Evolutionary conservation across 352 stramenopile species (phyloP).

Genomic region (Phytophthora melonis): DNA sequence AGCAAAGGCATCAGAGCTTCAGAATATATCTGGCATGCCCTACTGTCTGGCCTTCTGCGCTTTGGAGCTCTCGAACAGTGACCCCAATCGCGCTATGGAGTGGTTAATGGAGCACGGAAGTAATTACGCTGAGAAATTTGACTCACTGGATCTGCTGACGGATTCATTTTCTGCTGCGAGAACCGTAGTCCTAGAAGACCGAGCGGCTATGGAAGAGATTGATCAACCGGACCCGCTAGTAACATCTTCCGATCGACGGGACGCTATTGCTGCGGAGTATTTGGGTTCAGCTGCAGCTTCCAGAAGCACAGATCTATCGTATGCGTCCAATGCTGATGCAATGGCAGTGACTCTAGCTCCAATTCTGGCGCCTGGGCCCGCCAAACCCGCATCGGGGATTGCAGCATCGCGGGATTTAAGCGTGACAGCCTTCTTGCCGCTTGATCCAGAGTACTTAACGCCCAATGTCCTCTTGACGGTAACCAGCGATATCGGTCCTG

Average conservation of each 20-base stretch:
- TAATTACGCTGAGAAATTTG: slow-evolving; percentile 63
- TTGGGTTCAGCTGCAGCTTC: slow-evolving; percentile 31
- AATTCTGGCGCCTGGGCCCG: slow-evolving; percentile 63
- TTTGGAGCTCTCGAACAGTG: slow-evolving; percentile 79
- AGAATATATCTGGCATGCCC: slow-evolving; percentile 83
- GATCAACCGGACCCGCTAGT: slow-evolving; percentile 80
- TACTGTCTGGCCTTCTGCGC: slow-evolving; percentile 67
- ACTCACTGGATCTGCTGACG: slow-evolving; percentile 53
- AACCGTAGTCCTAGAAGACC: slow-evolving; percentile 60
- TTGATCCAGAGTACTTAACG: slow-evolving; percentile 79
- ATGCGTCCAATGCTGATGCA: slow-evolving; percentile 61
- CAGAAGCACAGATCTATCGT: slow-evolving; percentile 17
- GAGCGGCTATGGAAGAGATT: slow-evolving; percentile 79
- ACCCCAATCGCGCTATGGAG: slow-evolving; percentile 89
- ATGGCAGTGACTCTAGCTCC: slow-evolving; percentile 84
- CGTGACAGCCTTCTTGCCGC: slow-evolving; percentile 58
- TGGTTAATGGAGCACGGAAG: slow-evolving; percentile 88
- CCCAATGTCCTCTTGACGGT: slow-evolving; percentile 85
- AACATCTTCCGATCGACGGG: slow-evolving; percentile 22
- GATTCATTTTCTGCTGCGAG: slow-evolving; percentile 64
- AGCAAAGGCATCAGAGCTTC: slow-evolving; percentile 74
- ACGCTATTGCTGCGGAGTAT: slow-evolving; percentile 25
- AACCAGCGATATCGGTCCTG: slow-evolving; percentile 69
- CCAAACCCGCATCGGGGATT: slow-evolving; percentile 35
- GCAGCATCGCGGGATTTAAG: slow-evolving; percentile 28